Base-by-base conservation (phyloP, 768 basidiomycete species). In the Hygrocybe coccinea region DNA sequence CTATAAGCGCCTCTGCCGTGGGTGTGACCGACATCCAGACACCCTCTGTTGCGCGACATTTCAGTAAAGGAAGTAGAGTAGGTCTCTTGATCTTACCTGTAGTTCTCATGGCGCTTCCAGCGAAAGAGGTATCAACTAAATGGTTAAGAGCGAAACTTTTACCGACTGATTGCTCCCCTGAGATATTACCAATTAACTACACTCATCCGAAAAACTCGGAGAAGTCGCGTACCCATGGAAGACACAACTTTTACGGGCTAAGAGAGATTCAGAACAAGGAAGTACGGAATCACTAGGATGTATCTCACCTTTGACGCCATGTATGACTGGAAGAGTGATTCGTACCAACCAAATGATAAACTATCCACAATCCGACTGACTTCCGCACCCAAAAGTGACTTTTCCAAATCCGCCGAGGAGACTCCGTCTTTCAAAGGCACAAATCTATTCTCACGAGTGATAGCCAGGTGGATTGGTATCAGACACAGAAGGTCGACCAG, bases 1-100 rank as follows among this genome's bases (percentile, higher is more conserved):
- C 82, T 5, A 85, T 69, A 9, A 85, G 61, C 0, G 66, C 66
- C 19, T 82, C 77, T 46, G 77, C 69, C 0, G 83, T 84, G 0
- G 84, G 84, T 1, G 83, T 83, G 5, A 81, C 80, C 0, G 83
- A 84, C 77, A 85, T 79, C 84, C 83, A 85, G 2, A 84, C 81
- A 4, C 83, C 83, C 68, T 83, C 81, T 62, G 14, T 12, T 21
- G 9, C 5, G 7, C 4, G 34, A 12, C 3, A 38, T 12, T 2
- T n/a, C n/a, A 15, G 11, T 22, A 37, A 11, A 22, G 15, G n/a
- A 10, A 35, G 12, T 35, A 7, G 2, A 21, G 25, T 7, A n/a
- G 19, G 12, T 21, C n/a, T 19, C 3, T 9, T 15, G 6, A 29
- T 11, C 50, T 10, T 19, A 51, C 50, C 50, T 61, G 80, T 85